Percentiles rank a stretch among this genome's conserved stretches.
These are phyloP conservation scores for Centaurea solstitialis DNA, from an alignment of 129 eudicot species.

Conservation along the genomic window DNA sequence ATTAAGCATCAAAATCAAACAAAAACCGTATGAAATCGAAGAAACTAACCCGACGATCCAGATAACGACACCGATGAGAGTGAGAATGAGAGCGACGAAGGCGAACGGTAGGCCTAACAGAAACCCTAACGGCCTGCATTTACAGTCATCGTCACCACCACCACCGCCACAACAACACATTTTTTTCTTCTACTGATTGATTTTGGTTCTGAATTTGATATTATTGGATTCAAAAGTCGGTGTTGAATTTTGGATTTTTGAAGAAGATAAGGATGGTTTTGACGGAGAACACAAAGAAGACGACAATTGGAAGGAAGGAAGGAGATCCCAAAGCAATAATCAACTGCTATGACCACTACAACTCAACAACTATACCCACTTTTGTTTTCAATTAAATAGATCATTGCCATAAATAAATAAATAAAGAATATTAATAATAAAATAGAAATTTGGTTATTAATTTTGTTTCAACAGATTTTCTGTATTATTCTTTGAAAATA, in stretches of 20 bases:
- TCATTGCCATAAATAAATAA: no score
- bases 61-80: conserved; percentile 67
- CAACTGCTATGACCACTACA: conserved; percentile 21
- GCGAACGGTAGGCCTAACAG: conserved; percentile 83
- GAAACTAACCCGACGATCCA: conserved; percentile 74
- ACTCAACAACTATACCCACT: neutral
- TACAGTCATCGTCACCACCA: conserved; percentile 44
- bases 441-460: no score
- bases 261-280: conserved; percentile 4
- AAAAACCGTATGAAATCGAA: neutral
- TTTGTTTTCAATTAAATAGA: no score
- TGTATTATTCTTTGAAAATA: no score
- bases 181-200: neutral
- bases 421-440: no score
- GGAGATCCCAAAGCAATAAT: neutral
- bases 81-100: conserved; percentile 63
- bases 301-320: neutral
- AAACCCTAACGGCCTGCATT: conserved; percentile 76
- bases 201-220: neutral
- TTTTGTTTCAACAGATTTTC: no score
- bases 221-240: neutral
- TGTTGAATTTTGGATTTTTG: neutral
- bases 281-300: conserved; percentile 41
- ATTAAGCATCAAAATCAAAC: neutral
- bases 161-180: conserved; percentile 35